These are phyloP conservation scores for Kuraishia ogatae DNA, from an alignment of 805 yeast species.

Conservation along the genomic window DNA sequence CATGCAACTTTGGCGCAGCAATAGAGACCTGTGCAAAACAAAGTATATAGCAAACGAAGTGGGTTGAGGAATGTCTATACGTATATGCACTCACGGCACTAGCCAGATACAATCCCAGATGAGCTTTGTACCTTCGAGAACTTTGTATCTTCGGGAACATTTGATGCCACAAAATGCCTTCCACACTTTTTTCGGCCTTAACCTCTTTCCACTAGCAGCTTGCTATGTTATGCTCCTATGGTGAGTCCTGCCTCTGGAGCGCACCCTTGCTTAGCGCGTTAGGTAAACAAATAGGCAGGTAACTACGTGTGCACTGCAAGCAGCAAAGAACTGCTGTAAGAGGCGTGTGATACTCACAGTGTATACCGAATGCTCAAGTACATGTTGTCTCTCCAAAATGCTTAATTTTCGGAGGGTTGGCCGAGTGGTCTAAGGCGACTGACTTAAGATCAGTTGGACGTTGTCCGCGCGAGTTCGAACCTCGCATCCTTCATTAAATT, in stretches of 20 bases:
- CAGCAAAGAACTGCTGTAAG: no score
- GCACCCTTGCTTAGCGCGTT: background rate
- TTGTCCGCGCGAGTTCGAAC: conserved; percentile 23
- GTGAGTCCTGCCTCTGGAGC: background rate
- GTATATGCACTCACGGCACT: no score
- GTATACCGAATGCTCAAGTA: background rate
- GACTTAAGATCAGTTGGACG: conserved; percentile 22
- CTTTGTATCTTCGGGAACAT: no score
- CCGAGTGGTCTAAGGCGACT: conserved; percentile 20
- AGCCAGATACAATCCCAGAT: no score
- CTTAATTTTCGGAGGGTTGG: conserved; percentile 7
- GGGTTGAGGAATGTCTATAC: no score
- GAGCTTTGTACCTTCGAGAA: no score
- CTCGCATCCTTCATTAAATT: conserved; percentile 7
- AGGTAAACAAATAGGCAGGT: background rate
- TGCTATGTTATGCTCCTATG: background rate
- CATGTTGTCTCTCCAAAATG: background rate
- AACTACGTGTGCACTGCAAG: no score
- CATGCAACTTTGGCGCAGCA: no score
- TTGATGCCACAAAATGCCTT: background rate
- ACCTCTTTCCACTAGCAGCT: background rate
- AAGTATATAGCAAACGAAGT: no score
- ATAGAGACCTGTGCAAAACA: no score
- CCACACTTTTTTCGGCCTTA: background rate
- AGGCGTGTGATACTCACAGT: background rate